Conservation (phyloP, 1,139 yeast genomes). For the Pichia inconspicua region DNA sequence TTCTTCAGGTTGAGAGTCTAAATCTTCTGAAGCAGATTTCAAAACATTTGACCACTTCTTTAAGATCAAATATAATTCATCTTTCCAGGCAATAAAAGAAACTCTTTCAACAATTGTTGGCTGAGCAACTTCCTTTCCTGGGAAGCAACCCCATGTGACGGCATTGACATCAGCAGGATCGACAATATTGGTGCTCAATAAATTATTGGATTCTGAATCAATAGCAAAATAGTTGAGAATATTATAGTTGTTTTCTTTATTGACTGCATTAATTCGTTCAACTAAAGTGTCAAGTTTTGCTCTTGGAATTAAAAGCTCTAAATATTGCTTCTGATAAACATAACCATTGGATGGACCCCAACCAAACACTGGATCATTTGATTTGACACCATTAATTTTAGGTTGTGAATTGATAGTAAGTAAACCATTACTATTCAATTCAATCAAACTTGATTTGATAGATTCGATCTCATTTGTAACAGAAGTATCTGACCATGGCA, state of each 20-base stretch:
- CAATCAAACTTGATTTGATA: constrained; percentile 52
- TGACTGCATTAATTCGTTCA: constrained; percentile 33
- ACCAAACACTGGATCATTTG: constrained; percentile 68
- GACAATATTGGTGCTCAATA: constrained; percentile 56
- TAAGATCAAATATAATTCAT: constrained; percentile 80
- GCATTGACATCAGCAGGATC: constrained; percentile 75
- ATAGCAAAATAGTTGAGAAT: constrained; percentile 76
- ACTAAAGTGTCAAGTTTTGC: constrained; percentile 36
- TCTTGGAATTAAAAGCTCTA: constrained; percentile 74
- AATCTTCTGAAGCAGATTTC: constrained; percentile 11
- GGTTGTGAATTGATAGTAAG: constrained; percentile 93
- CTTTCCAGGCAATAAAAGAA: constrained; percentile 92
- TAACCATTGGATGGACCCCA: constrained; percentile 96
- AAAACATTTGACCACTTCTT: constrained; percentile 70
- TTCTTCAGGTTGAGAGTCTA: constrained; percentile 14
- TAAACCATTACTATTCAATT: constrained; percentile 58
- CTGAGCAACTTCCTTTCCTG: constrained; percentile 75
- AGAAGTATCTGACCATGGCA: constrained; percentile 96
- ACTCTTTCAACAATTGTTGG: constrained; percentile 84
- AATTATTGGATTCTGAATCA: constrained; percentile 42
- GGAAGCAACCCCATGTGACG: constrained; percentile 97
- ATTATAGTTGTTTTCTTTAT: constrained; percentile 34
- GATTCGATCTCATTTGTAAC: constrained; percentile 67
- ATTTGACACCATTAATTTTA: constrained; percentile 72
- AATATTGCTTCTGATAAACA: constrained; percentile 87